A percentile compares a stretch with the other conserved stretches of the same genome.
These are phyloP conservation scores for Chaetomium olivaceum DNA, from an alignment of 2,329 filamentous ascomycete species.

Conservation along the genomic window DNA sequence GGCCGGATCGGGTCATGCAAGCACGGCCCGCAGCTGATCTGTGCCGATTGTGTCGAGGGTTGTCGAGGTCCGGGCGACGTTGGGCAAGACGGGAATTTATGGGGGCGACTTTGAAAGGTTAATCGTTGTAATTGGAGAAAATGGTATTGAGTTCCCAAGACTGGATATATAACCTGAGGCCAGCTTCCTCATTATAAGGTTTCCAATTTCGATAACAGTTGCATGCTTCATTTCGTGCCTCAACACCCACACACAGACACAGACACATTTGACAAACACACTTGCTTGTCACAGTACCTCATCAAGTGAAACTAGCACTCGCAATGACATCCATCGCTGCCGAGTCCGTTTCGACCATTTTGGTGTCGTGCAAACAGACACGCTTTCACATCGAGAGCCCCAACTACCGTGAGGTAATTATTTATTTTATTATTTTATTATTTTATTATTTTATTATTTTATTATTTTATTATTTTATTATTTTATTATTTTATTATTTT, in stretches of 20 bases:
- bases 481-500: too few species aligned
- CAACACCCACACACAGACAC: too few species aligned
- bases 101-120: neutral
- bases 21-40: neutral
- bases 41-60: neutral
- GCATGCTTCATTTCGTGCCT: neutral
- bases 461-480: too few species aligned
- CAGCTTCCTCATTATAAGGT: neutral
- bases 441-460: too few species aligned
- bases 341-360: constrained; percentile 54
- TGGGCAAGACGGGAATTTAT: neutral
- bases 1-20: neutral
- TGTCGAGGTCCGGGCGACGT: neutral
- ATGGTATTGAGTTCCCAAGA: too few species aligned
- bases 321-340: constrained; percentile 43
- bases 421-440: too few species aligned
- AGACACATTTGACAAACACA: neutral
- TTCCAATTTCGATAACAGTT: neutral
- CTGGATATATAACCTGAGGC: neutral
- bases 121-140: neutral
- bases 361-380: constrained; percentile 67
- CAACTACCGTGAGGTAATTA: constrained; percentile 56
- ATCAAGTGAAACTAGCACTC: neutral
- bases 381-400: constrained; percentile 61
- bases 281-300: neutral